Percentiles rank a stretch among this genome's conserved stretches.
Evolutionary conservation across 257 asterid genomes (phyloP).

Genomic region (Anisodus acutangulus): DNA sequence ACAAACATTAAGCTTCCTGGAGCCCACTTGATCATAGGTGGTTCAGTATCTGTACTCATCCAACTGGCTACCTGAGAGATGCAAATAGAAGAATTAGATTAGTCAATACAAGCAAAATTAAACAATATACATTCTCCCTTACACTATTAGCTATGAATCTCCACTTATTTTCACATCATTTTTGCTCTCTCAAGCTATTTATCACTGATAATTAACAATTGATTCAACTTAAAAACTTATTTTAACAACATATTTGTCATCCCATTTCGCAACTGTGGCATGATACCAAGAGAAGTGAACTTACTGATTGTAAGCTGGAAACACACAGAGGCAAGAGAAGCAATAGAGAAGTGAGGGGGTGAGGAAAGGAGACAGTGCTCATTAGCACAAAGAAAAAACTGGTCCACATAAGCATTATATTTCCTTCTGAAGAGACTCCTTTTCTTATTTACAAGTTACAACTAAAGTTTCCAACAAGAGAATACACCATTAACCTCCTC

Average conservation of each 20-base stretch:
- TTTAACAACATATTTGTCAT: not conserved
- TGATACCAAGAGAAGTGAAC: constrained; percentile 11
- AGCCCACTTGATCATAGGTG: constrained; percentile 93
- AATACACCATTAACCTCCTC: not conserved
- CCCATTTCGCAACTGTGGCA: not conserved
- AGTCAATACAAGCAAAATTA: constrained; percentile 5
- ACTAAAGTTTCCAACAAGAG: constrained; percentile 14
- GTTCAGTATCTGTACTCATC: constrained; percentile 88
- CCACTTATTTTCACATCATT: not conserved
- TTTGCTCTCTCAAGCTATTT: constrained; percentile 10
- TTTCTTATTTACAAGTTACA: constrained; percentile 19
- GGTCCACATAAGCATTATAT: not conserved
- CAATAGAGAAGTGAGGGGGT: not conserved
- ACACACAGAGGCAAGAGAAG: not conserved
- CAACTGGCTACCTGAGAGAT: constrained; percentile 83
- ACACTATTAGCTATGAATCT: not conserved
- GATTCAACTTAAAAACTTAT: not conserved
- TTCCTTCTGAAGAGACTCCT: constrained; percentile 17
- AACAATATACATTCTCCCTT: constrained; percentile 9
- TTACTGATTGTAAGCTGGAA: not conserved
- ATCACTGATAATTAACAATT: constrained; percentile 10
- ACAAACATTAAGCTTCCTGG: constrained; percentile 94
- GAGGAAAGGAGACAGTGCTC: not conserved
- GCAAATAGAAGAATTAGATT: constrained; percentile 18
- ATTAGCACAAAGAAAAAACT: not conserved